phyloP scores from a whole-genome alignment of 768 basidiomycete genomes.

The Tephrocybe sp. region DNA sequence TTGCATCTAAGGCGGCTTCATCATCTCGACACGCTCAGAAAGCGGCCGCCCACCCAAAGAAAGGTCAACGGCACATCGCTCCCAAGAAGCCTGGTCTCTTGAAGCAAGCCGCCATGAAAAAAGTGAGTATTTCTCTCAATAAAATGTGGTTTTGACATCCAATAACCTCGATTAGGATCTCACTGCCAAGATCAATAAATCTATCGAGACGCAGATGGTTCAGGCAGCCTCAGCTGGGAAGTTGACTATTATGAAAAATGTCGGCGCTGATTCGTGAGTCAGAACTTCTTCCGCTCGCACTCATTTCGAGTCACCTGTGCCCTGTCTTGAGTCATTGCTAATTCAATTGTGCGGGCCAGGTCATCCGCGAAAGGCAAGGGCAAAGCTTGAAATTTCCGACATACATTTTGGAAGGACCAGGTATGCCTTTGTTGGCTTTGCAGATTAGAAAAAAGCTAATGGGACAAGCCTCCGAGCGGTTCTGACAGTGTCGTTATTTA shows the following conservation, averaged over 20 bases:
- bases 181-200: constrained; percentile 88
- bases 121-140: constrained; percentile 44
- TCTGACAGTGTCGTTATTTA: too few relatives aligned
- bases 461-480: not conserved
- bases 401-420: not conserved
- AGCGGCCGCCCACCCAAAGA: constrained; percentile 71
- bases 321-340: not conserved
- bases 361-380: constrained; percentile 18
- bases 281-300: not conserved
- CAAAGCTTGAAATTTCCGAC: constrained; percentile 12
- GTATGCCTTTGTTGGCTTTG: constrained; percentile 1
- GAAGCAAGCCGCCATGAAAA: constrained; percentile 75
- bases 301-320: not conserved
- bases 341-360: constrained; percentile 10
- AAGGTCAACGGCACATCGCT: constrained; percentile 74
- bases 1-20: constrained; percentile 51
- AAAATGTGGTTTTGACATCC: not conserved
- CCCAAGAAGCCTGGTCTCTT: constrained; percentile 79
- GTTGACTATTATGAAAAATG: constrained; percentile 89
- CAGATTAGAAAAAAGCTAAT: constrained; percentile 1
- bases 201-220: constrained; percentile 91
- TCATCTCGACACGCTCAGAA: constrained; percentile 62
- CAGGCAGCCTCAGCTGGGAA: constrained; percentile 86
- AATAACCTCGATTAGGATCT: constrained; percentile 58
- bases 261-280: constrained; percentile 43